phyloP scores from a whole-genome alignment of 176 grass and related monocot species.

The Aechmea fasciata region DNA sequence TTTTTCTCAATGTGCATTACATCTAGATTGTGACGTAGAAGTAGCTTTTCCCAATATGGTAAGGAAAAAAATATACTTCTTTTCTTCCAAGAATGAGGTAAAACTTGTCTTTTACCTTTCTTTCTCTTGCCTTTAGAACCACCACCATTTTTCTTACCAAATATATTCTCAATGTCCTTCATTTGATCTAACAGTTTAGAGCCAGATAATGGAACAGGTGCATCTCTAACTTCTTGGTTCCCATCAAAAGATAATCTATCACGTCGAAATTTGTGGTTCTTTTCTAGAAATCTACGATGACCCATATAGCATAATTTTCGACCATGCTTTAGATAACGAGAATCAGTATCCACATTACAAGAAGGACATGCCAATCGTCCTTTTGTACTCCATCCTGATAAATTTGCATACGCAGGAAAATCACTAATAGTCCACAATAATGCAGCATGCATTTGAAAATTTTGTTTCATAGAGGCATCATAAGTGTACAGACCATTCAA shows the following conservation, averaged over 20 bases:
- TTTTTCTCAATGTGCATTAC: too few relatives aligned
- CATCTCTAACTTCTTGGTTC: background rate
- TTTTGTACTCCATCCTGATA: slow-evolving; percentile 19
- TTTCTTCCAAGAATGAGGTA: too few relatives aligned
- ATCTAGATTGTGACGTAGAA: background rate
- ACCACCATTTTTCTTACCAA: too few relatives aligned
- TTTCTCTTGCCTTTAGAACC: too few relatives aligned
- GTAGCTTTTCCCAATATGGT: background rate
- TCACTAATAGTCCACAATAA: slow-evolving; percentile 33
- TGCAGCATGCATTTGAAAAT: slow-evolving; percentile 7
- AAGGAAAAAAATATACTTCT: background rate
- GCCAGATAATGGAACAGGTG: too few relatives aligned
- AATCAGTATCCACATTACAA: background rate
- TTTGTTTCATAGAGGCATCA: slow-evolving; percentile 7
- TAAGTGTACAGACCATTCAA: background rate
- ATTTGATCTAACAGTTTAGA: too few relatives aligned
- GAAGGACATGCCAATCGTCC: slow-evolving; percentile 7
- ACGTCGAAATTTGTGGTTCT: background rate
- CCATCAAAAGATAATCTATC: slow-evolving; percentile 15
- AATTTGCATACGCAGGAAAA: slow-evolving; percentile 26
- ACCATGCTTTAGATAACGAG: background rate
- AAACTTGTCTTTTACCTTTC: too few relatives aligned
- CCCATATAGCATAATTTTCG: slow-evolving; percentile 19
- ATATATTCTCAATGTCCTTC: too few relatives aligned
- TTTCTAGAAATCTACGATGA: slow-evolving; percentile 15